These are phyloP conservation scores for Candida sakaeoensis DNA, from an alignment of 805 yeast species.

Conservation along the genomic window DNA sequence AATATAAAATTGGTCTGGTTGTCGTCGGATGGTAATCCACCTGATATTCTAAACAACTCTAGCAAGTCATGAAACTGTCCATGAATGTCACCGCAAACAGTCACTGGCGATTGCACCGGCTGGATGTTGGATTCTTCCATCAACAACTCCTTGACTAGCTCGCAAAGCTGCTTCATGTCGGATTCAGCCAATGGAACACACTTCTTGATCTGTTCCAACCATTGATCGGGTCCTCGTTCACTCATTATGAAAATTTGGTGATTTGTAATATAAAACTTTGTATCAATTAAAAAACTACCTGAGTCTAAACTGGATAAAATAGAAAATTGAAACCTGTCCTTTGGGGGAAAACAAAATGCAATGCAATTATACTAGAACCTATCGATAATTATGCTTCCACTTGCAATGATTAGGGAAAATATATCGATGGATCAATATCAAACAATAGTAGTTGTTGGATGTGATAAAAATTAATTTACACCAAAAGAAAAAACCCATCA, in stretches of 20 bases:
- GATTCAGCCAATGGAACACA: constrained; percentile 85
- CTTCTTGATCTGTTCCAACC: constrained; percentile 91
- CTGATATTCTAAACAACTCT: constrained; percentile 84
- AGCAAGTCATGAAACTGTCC: constrained; percentile 95
- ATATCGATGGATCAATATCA: too few relatives aligned
- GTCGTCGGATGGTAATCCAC: constrained; percentile 84
- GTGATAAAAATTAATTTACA: too few relatives aligned
- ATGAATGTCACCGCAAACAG: constrained; percentile 96
- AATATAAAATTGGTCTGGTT: constrained; percentile 67
- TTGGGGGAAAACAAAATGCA: too few relatives aligned
- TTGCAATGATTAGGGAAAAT: too few relatives aligned
- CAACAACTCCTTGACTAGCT: constrained; percentile 85
- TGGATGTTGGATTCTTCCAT: constrained; percentile 97
- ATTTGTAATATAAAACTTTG: too few relatives aligned
- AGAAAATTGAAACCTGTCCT: too few relatives aligned
- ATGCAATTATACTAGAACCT: too few relatives aligned
- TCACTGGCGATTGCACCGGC: constrained; percentile 89
- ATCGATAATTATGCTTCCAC: too few relatives aligned
- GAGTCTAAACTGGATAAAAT: too few relatives aligned
- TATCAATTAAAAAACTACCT: neutral
- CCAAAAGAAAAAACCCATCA: too few relatives aligned
- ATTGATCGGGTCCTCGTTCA: constrained; percentile 88
- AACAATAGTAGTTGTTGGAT: too few relatives aligned
- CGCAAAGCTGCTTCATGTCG: constrained; percentile 96
- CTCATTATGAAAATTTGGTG: constrained; percentile 37